phyloP scores from a whole-genome alignment of 1,284 basidiomycete genomes.

The Leccinum olivaceoglutinosum region DNA sequence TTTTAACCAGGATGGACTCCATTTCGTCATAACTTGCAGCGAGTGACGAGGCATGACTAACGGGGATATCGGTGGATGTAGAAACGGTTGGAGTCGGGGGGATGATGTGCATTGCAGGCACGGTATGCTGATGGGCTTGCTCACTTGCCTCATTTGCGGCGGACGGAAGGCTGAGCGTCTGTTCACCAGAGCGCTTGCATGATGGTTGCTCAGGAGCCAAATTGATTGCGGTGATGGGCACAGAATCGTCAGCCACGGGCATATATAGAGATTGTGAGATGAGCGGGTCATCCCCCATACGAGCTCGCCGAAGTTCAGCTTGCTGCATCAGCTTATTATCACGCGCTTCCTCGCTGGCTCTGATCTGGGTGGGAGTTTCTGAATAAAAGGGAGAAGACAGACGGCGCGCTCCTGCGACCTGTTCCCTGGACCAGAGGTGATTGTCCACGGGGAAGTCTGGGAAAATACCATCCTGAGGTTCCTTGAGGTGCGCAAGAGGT shows the following conservation, averaged over 20 bases:
- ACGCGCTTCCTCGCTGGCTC: not conserved
- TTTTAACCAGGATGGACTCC: not conserved
- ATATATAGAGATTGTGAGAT: not conserved
- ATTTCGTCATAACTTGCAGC: not conserved
- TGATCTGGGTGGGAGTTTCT: not conserved
- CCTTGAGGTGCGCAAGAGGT: not conserved
- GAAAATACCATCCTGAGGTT: not conserved
- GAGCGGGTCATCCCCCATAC: not conserved
- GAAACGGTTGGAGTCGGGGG: not conserved
- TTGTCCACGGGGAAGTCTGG: not conserved
- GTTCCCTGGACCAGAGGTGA: not conserved
- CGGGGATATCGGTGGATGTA: not conserved
- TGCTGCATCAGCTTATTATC: not conserved
- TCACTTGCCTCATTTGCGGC: not conserved
- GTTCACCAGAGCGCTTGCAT: not conserved
- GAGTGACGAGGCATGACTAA: not conserved
- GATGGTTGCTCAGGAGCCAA: not conserved
- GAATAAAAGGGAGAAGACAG: not conserved
- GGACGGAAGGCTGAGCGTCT: not conserved
- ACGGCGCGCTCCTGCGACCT: not conserved
- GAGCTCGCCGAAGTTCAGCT: not conserved
- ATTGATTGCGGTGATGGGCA: not conserved
- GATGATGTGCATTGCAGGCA: not conserved
- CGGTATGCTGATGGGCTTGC: not conserved
- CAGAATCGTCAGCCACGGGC: not conserved